Evolutionary conservation across 1,139 yeast species (phyloP).

Genomic region (Diutina pseudorugosa): DNA sequence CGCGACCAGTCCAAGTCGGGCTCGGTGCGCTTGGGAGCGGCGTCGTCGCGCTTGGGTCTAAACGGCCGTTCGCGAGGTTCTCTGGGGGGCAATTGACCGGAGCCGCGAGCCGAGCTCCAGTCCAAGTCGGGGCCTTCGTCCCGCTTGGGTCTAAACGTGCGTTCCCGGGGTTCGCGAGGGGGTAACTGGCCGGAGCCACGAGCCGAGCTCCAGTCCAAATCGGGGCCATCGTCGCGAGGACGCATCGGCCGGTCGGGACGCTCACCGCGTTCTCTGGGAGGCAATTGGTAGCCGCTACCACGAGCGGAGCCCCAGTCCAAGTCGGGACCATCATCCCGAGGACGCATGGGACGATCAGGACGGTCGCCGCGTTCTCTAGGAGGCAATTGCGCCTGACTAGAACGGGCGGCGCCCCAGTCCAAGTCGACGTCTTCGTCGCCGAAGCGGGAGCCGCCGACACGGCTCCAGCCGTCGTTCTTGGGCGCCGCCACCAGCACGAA

Average conservation of each 20-base stretch:
- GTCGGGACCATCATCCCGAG: conserved; percentile 9
- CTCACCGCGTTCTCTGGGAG: conserved; percentile 15
- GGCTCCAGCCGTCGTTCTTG: conserved; percentile 41
- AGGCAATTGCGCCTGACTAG: conserved; percentile 19
- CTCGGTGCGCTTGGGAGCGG: neutral
- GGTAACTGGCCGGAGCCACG: conserved; percentile 4
- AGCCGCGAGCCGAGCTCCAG: conserved; percentile 8
- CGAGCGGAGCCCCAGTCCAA: conserved; percentile 12
- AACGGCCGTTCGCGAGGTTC: too few species aligned
- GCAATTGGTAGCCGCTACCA: conserved; percentile 10
- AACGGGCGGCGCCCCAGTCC: conserved; percentile 53
- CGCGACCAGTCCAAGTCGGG: conserved; percentile 14
- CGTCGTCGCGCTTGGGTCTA: too few species aligned
- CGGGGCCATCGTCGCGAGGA: conserved; percentile 5
- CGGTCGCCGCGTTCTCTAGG: conserved; percentile 26
- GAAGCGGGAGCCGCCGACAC: conserved; percentile 19
- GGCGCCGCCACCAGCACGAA: conserved; percentile 90
- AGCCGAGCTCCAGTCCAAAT: conserved; percentile 10
- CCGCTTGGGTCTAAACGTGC: conserved; percentile 4
- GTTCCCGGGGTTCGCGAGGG: conserved; percentile 17
- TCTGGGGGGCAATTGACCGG: too few species aligned
- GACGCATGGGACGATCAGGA: conserved; percentile 6
- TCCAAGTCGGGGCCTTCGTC: conserved; percentile 7
- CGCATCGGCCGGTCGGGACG: conserved; percentile 18
- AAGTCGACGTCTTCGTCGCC: conserved; percentile 26